Percentiles rank a stretch among this genome's conserved stretches.
These are phyloP conservation scores for Pulveroboletus ravenelii DNA, from an alignment of 768 basidiomycete species.

Conservation along the genomic window DNA sequence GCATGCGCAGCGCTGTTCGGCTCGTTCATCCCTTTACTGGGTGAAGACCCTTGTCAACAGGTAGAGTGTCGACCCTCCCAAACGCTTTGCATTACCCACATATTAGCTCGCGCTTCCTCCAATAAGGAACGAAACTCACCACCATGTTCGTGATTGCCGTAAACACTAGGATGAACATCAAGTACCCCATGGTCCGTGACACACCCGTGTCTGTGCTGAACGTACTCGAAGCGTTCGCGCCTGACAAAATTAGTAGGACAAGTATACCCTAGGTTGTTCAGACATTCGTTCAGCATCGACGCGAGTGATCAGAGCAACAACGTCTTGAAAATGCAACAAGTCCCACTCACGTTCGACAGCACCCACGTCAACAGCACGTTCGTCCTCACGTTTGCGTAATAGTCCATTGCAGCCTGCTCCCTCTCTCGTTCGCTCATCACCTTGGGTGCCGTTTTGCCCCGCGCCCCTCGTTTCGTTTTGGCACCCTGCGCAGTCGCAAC, in stretches of 20 bases:
- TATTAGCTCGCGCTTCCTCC: background rate
- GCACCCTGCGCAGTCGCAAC: background rate
- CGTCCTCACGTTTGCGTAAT: conserved; percentile 84
- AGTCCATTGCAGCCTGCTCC: conserved; percentile 74
- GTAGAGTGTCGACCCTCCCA: conserved; percentile 56
- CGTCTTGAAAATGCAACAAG: background rate
- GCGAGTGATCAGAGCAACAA: background rate
- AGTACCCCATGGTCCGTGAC: conserved; percentile 65
- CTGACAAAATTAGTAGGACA: conserved; percentile 63
- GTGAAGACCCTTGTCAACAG: conserved; percentile 48
- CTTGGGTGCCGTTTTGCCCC: conserved; percentile 15
- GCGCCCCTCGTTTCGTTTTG: conserved; percentile 8
- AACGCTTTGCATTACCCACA: conserved; percentile 36
- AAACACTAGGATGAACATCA: conserved; percentile 76
- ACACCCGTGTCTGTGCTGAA: conserved; percentile 48
- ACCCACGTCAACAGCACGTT: conserved; percentile 82
- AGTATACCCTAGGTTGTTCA: conserved; percentile 52
- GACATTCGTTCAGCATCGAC: conserved; percentile 1
- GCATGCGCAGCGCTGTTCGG: background rate
- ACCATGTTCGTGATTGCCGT: conserved; percentile 75
- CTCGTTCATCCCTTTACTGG: conserved; percentile 28
- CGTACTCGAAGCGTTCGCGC: conserved; percentile 50
- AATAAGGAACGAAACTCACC: conserved; percentile 28
- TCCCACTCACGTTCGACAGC: conserved; percentile 63
- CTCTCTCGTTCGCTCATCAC: conserved; percentile 50